A percentile compares a stretch with the other conserved stretches of the same genome.
Conservation (phyloP, 2,329 filamentous ascomycete genomes). For the Cercospora sp. region DNA sequence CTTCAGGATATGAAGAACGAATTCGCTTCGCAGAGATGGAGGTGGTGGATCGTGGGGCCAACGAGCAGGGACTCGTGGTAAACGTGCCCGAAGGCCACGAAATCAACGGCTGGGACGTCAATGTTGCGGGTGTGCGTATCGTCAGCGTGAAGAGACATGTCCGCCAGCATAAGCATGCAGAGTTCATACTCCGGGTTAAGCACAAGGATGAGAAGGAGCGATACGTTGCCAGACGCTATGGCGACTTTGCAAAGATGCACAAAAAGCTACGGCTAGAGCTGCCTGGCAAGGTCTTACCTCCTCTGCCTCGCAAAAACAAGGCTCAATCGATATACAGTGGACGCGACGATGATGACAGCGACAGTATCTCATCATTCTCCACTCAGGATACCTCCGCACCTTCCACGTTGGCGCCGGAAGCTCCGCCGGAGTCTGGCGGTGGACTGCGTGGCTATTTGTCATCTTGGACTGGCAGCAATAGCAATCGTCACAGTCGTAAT, state of each 20-base stretch:
- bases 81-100: constrained; percentile 88
- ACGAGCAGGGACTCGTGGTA: constrained; percentile 82
- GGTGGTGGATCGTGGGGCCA: constrained; percentile 88
- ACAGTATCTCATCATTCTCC: constrained; percentile 78
- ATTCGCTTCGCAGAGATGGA: constrained; percentile 97
- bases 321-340: constrained; percentile 63
- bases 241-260: constrained; percentile 80
- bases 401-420: constrained; percentile 17
- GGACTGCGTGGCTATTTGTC: constrained; percentile 49
- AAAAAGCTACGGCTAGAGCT: constrained; percentile 79
- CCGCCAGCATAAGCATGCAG: constrained; percentile 86
- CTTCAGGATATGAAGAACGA: constrained; percentile 94
- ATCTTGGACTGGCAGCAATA: constrained; percentile 36
- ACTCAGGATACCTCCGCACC: constrained; percentile 56
- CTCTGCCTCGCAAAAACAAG: constrained; percentile 90
- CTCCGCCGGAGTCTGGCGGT: constrained; percentile 31
- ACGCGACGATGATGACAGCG: constrained; percentile 66
- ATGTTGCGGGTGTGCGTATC: constrained; percentile 84
- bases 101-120: constrained; percentile 96
- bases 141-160: constrained; percentile 81
- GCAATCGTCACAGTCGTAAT: constrained; percentile 45
- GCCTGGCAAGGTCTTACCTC: constrained; percentile 83
- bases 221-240: constrained; percentile 82
- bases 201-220: constrained; percentile 71
- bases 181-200: constrained; percentile 88